These are phyloP conservation scores for Vitis hybrid DNA, from an alignment of 177 flowering plant genomes.

Conservation along the genomic window DNA sequence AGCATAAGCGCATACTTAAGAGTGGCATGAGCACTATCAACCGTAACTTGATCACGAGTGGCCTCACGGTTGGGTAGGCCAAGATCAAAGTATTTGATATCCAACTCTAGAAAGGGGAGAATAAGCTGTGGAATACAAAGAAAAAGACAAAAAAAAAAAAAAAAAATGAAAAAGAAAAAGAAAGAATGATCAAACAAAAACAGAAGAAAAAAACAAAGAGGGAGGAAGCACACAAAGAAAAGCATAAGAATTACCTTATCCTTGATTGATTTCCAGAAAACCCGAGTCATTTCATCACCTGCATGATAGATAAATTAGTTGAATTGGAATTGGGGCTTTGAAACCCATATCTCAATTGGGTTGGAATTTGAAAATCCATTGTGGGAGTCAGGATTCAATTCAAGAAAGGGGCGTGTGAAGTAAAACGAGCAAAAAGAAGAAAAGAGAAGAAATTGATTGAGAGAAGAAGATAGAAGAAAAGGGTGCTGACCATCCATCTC, in stretches of 20 bases:
- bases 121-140: conserved; percentile 63
- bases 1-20: conserved; percentile 55
- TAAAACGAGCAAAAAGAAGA: not conserved
- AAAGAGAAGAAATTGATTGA: not conserved
- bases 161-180: too few relatives aligned
- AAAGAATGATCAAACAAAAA: too few relatives aligned
- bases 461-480: not conserved
- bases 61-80: conserved; percentile 89
- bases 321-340: too few relatives aligned
- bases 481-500: conserved; percentile 23
- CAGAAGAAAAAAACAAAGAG: not conserved
- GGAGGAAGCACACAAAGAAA: not conserved
- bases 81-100: conserved; percentile 90
- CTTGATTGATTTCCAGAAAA: conserved; percentile 86
- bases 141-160: too few relatives aligned
- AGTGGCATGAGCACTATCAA: conserved; percentile 97
- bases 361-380: too few relatives aligned
- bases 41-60: conserved; percentile 89
- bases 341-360: too few relatives aligned
- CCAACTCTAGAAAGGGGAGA: conserved; percentile 89
- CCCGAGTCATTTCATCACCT: conserved; percentile 98
- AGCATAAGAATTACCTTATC: conserved; percentile 59
- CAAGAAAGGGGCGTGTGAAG: too few relatives aligned
- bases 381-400: too few relatives aligned
- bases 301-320: conserved; percentile 4